Base-by-base conservation (phyloP, 106 monocot species). In the Acorus gramineus region DNA sequence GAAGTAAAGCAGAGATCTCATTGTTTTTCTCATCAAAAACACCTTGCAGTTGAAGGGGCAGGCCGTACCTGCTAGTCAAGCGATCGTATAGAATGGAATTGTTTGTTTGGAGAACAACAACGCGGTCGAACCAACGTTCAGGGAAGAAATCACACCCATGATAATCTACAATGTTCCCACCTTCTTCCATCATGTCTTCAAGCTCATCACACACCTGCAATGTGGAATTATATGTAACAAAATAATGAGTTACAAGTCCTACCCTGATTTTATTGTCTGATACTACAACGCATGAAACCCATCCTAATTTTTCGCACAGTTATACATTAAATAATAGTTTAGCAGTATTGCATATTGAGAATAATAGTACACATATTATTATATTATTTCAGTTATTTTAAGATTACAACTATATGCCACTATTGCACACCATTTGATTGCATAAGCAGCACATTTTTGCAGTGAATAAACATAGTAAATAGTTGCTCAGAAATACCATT, bases 131-230 rank as follows among this genome's bases (percentile, higher is more conserved):
- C 95, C 95, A 96, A 50, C 83, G 84, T 59, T 96, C 95, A 2
- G 95, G 95, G 58, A 96, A 96, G 75, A 96, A 90, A 65, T 96
- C 95, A 59, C 95, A 96, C 3, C 95, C 95, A 47, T 96, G 95
- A 55, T 96, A 96, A 65, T 96, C 90, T 44, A 96, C 84, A 55
- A 96, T 78, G 53, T 75, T 85, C 7, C 95, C 90, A 49, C 90
- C 90, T 44, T 73, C 82, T 70, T 91, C 87, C 90, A 96, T 90
- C 68, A 56, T 69, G 69, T 96, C 90, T 70, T 96, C 95, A 4
- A 96, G 68, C 70, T 96, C 95, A 49, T 96, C 95, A 47, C 95
- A 96, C 8, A 96, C 87, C 92, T 93, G 62, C 61, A 65, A 44
- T 45, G 56, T 11, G 3, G 58, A 49, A 43, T 42, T 12, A 56